phyloP scores from a whole-genome alignment of 2,329 filamentous ascomycete species.

The Neonectria ditissima region DNA sequence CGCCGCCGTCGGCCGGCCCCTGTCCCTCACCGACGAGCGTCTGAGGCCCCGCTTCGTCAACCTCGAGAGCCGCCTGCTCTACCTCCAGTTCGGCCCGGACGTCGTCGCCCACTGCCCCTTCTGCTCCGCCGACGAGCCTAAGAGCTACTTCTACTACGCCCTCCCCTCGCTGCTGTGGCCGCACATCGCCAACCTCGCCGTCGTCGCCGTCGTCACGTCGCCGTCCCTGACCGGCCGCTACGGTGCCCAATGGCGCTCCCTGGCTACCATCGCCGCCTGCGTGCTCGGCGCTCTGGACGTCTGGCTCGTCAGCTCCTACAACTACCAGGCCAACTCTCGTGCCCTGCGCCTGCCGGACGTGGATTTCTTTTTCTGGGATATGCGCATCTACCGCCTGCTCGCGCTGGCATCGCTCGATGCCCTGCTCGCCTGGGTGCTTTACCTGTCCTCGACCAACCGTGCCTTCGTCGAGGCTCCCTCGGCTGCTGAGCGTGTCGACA shows the following conservation, averaged over 20 bases:
- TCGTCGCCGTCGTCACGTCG: constrained; percentile 81
- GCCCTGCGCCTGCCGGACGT: constrained; percentile 72
- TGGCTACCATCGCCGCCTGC: constrained; percentile 73
- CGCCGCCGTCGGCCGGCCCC: constrained; percentile 69
- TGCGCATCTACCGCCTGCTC: constrained; percentile 72
- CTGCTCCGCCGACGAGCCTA: constrained; percentile 77
- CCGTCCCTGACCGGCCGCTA: constrained; percentile 71
- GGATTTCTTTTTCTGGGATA: constrained; percentile 78
- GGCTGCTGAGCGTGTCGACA: constrained; percentile 75
- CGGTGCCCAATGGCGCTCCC: constrained; percentile 75
- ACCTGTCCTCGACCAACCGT: constrained; percentile 82
- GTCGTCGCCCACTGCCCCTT: constrained; percentile 83
- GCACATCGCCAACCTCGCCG: constrained; percentile 82
- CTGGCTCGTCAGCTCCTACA: constrained; percentile 73
- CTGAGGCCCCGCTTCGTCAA: constrained; percentile 77
- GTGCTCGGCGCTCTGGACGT: constrained; percentile 72
- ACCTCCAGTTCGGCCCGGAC: constrained; percentile 83
- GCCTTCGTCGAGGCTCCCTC: constrained; percentile 74
- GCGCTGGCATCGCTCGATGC: constrained; percentile 74
- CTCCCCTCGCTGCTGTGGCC: constrained; percentile 78
- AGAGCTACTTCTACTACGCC: constrained; percentile 83
- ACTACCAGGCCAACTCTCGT: constrained; percentile 72
- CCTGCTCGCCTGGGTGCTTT: constrained; percentile 74
- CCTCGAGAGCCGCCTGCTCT: constrained; percentile 80
- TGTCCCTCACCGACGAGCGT: constrained; percentile 71